Percentiles rank a stretch among this genome's conserved stretches.
Conservation (phyloP, 805 yeast genomes). For the Candida silvicultrix region DNA sequence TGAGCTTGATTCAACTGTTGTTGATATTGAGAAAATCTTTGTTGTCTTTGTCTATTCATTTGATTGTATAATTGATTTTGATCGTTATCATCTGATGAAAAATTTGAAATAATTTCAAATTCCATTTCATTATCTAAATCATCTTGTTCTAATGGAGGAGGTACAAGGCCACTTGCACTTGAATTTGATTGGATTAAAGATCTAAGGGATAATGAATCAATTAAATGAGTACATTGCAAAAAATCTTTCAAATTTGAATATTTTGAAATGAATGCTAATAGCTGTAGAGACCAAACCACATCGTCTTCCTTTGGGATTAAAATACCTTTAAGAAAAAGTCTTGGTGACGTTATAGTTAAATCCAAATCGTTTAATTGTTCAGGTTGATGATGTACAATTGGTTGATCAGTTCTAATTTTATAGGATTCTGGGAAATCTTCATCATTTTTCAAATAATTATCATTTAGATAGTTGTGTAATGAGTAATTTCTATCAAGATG, state of each 20-base stretch:
- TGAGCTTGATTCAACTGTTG: neutral
- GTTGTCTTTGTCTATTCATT: neutral
- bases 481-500: neutral
- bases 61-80: neutral
- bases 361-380: neutral
- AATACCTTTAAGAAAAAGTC: constrained; percentile 58
- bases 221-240: constrained; percentile 69
- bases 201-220: constrained; percentile 60
- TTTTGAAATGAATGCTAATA: constrained; percentile 88
- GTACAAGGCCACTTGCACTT: constrained; percentile 13
- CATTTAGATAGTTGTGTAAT: neutral
- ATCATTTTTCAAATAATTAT: neutral
- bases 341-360: constrained; percentile 34
- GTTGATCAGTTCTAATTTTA: neutral
- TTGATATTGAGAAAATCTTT: neutral
- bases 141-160: constrained; percentile 14
- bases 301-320: constrained; percentile 92
- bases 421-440: neutral
- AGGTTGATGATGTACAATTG: neutral
- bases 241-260: constrained; percentile 73
- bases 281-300: constrained; percentile 87
- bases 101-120: constrained; percentile 15
- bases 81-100: constrained; percentile 27
- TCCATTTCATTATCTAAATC: constrained; percentile 23
- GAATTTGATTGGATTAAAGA: constrained; percentile 17